phyloP scores from a whole-genome alignment of 768 basidiomycete genomes.

The Suillus luteus region DNA sequence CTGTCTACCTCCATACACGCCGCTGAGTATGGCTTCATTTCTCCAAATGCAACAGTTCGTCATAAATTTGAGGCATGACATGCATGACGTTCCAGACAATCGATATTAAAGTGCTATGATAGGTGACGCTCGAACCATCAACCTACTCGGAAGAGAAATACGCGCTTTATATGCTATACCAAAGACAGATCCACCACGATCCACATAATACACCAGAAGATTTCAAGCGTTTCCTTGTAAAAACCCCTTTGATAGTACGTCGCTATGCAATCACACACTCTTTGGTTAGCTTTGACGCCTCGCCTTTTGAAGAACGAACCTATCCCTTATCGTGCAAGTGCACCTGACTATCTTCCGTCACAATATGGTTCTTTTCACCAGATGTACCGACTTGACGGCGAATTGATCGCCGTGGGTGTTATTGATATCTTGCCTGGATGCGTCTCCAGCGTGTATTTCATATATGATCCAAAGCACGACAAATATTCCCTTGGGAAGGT shows the following conservation, averaged over 20 bases:
- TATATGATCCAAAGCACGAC: slow-evolving; percentile 77
- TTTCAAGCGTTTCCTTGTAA: slow-evolving; percentile 78
- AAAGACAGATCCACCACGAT: slow-evolving; percentile 77
- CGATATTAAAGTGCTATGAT: slow-evolving; percentile 1
- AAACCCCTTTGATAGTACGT: slow-evolving; percentile 71
- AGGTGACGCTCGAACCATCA: slow-evolving; percentile 80
- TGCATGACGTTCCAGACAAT: not conserved
- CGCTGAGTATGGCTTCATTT: slow-evolving; percentile 46
- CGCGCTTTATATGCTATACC: slow-evolving; percentile 75
- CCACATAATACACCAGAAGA: slow-evolving; percentile 45
- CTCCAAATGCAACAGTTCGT: slow-evolving; percentile 29
- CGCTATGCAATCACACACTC: not conserved
- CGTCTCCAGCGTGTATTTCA: slow-evolving; percentile 86
- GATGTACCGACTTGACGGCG: slow-evolving; percentile 78
- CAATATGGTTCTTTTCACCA: slow-evolving; percentile 94
- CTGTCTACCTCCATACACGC: slow-evolving; percentile 54
- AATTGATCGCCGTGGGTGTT: slow-evolving; percentile 83
- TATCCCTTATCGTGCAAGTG: slow-evolving; percentile 56
- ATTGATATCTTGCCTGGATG: slow-evolving; percentile 88
- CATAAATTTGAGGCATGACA: slow-evolving; percentile 64
- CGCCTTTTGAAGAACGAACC: slow-evolving; percentile 46
- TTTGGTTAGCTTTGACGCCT: slow-evolving; percentile 6
- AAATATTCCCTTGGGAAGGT: slow-evolving; percentile 80
- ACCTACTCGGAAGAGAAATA: slow-evolving; percentile 82
- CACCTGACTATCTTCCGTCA: slow-evolving; percentile 62